Evolutionary conservation across 108 stramenopile species (phyloP).

Genomic region (Cyclostephanos invisitatus): DNA sequence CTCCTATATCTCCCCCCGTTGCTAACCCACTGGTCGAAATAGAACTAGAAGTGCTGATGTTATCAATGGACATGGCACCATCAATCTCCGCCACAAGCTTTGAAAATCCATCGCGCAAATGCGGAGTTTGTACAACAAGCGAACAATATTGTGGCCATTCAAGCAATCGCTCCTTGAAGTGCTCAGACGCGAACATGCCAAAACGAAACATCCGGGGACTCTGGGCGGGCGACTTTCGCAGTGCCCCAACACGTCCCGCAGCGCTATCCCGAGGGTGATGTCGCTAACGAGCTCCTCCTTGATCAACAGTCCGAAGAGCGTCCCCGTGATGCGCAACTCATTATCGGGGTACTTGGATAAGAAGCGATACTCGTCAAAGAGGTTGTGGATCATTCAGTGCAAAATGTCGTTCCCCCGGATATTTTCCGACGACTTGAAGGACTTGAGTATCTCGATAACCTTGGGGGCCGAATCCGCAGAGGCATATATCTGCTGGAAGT

Average conservation of each 20-base stretch:
- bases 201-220: slow-evolving; percentile 94
- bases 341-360: slow-evolving; percentile 98
- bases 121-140: slow-evolving; percentile 97
- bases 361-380: slow-evolving; percentile 98
- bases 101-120: slow-evolving; percentile 87
- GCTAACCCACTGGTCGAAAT: slow-evolving; percentile 22
- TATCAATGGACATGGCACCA: slow-evolving; percentile 66
- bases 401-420: slow-evolving; percentile 96
- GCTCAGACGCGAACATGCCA: slow-evolving; percentile 98
- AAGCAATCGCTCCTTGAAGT: slow-evolving; percentile 93
- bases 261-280: slow-evolving; percentile 97
- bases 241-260: slow-evolving; percentile 96
- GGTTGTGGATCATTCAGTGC: slow-evolving; percentile 98
- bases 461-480: slow-evolving; percentile 93
- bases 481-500: slow-evolving; percentile 98
- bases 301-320: slow-evolving; percentile 95
- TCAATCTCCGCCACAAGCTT: slow-evolving; percentile 91
- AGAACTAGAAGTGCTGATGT: slow-evolving; percentile 45
- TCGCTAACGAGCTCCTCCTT: slow-evolving; percentile 97
- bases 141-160: slow-evolving; percentile 99
- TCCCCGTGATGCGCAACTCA: slow-evolving; percentile 98
- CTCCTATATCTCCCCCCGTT: background rate
- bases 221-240: slow-evolving; percentile 85
- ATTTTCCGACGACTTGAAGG: slow-evolving; percentile 93
- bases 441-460: slow-evolving; percentile 94